Evolutionary conservation across 129 eudicot genomes (phyloP), one percentile per base, ranked within the genome.

Genomic region (Tanacetum coccineum): DNA sequence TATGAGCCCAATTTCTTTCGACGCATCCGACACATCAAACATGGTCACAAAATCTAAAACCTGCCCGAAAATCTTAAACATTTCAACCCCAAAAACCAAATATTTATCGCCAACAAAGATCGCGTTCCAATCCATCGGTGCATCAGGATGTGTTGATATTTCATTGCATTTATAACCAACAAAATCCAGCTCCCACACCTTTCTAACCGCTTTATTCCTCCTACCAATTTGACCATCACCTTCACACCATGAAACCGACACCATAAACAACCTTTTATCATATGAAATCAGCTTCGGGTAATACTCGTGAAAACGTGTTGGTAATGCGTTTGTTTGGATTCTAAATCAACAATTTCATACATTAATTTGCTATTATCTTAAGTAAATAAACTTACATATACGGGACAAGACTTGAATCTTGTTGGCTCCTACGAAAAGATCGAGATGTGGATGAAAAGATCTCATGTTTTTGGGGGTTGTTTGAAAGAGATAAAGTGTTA

Each of bases 121-220:
- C 45, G 96, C 95, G 50, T 93, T 88, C 99, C 99, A 89, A 71
- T 93, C 99, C 95, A 93, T 84, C 0, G 99, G 99, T 17, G 99
- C 99, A 75, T 93, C 98, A 0, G 99, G 99, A 75, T 93, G 99
- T 15, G 60, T 62, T 18, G 88, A 86, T 11, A 81, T 73, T 66
- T 89, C 92, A 15, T 62, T 62, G 95, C 96, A 89, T 10, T 70
- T 80, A 20, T 79, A 78, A 63, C 62, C 46, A 80, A 55, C 40
- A 39, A 84, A 83, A 75, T 93, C 88, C 26, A 93, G 88, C 81
- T 93, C 99, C 99, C 99, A 93, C 32, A 86, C 76, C 80, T 93
- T 93, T 52, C 96, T 65, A 59, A 93, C 95, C 19, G 95, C 99
- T 74, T 93, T 93, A 70, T 93, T 93, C 71, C 96, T 82, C 80